phyloP scores from a whole-genome alignment of 2,329 filamentous ascomycete genomes.

The Coniochaeta sp. region DNA sequence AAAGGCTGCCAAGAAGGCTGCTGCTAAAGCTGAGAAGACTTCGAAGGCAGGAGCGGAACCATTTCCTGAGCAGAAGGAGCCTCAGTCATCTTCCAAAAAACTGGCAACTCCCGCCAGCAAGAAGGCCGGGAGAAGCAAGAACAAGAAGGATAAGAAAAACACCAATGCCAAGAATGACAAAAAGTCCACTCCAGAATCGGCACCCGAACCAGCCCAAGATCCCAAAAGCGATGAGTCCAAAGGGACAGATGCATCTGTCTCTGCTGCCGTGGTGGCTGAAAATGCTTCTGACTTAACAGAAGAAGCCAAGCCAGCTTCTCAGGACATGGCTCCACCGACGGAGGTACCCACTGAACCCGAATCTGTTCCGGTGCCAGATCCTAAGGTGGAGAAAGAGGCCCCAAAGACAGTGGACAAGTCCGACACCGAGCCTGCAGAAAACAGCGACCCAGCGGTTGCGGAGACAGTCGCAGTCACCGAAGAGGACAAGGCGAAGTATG shows the following conservation, averaged over 20 bases:
- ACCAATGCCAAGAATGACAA: conserved; percentile 11
- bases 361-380: background rate
- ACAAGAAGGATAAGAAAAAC: conserved; percentile 15
- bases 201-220: background rate
- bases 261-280: conserved; percentile 1
- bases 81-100: conserved; percentile 4
- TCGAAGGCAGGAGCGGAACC: background rate
- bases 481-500: conserved; percentile 13
- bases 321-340: conserved; percentile 4
- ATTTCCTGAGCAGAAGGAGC: background rate
- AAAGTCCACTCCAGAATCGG: conserved; percentile 1
- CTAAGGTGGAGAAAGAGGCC: background rate
- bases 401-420: conserved; percentile 1
- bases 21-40: conserved; percentile 4
- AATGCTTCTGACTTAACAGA: background rate
- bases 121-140: conserved; percentile 2
- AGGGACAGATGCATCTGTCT: background rate
- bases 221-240: background rate
- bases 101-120: background rate
- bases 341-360: conserved; percentile 4
- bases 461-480: background rate
- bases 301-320: background rate
- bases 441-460: background rate
- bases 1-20: conserved; percentile 7
- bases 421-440: background rate